Conservation (phyloP, 345 rosid genomes). For the Carallia pectinifolia region DNA sequence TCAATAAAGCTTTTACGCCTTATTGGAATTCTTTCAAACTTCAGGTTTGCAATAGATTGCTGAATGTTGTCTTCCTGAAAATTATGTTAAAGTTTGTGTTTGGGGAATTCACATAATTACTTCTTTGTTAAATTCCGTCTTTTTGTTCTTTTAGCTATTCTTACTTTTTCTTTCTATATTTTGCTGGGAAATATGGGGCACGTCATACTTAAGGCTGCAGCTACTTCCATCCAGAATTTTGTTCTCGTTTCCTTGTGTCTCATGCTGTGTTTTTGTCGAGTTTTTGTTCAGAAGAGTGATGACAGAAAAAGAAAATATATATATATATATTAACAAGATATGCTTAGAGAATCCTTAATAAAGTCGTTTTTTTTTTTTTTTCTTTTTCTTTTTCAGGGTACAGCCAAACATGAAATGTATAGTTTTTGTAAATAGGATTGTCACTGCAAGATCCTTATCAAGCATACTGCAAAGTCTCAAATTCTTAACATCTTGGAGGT, state of each 20-base stretch:
- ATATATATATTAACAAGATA: no score
- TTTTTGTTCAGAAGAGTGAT: no score
- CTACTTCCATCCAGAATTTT: no score
- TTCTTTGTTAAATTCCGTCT: background rate
- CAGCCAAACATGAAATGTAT: slow-evolving; percentile 81
- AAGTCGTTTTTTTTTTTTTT: slow-evolving; percentile 9
- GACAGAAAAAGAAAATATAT: no score
- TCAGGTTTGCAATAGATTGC: slow-evolving; percentile 60
- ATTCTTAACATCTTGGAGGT: slow-evolving; percentile 70
- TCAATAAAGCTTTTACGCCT: slow-evolving; percentile 72
- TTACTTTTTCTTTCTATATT: background rate
- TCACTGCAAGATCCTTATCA: slow-evolving; percentile 75
- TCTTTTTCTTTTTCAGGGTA: slow-evolving; percentile 49
- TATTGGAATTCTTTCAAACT: slow-evolving; percentile 68
- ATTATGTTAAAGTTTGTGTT: background rate
- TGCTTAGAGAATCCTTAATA: background rate
- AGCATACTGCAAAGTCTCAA: slow-evolving; percentile 60
- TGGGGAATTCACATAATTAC: background rate
- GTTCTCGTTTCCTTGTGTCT: background rate
- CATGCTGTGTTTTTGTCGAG: background rate
- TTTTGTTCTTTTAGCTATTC: background rate
- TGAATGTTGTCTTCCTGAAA: background rate
- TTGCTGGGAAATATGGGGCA: background rate
- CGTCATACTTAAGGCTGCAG: background rate
- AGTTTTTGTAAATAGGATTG: slow-evolving; percentile 85